Evolutionary conservation across 352 stramenopile species (phyloP).

Genomic region (Lagenidium sp.): DNA sequence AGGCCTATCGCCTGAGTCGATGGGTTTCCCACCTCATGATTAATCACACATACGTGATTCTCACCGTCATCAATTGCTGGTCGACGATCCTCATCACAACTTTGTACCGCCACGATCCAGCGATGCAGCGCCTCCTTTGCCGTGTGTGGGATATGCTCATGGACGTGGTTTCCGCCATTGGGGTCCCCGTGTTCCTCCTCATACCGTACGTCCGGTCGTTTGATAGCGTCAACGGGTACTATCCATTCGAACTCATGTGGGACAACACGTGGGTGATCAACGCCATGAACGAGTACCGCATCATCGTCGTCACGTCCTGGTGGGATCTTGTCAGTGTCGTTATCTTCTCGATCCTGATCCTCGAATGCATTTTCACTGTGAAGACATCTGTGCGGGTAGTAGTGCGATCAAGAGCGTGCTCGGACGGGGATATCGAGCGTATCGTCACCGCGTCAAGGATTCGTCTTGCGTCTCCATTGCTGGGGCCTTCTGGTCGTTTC

Average conservation of each 20-base stretch:
- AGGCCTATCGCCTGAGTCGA: neutral
- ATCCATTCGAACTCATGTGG: neutral
- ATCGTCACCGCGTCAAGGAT: no score
- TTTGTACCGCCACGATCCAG: neutral
- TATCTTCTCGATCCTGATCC: neutral
- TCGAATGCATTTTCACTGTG: neutral
- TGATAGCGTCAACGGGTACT: neutral
- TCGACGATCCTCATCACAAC: neutral
- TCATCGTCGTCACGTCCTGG: neutral
- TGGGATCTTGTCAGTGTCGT: neutral
- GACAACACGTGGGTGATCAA: neutral
- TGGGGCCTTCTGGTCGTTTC: no score
- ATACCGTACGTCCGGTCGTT: neutral
- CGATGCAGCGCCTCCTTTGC: neutral
- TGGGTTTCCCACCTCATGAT: conserved; percentile 7
- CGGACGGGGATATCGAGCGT: no score
- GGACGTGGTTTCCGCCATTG: conserved; percentile 5
- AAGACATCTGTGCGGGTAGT: no score
- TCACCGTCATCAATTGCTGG: conserved; percentile 9
- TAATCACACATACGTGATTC: conserved; percentile 6
- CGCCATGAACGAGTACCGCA: conserved; percentile 5
- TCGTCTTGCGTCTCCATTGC: no score
- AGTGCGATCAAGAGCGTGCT: no score
- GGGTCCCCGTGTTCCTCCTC: conserved; percentile 3
- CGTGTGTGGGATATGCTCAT: conserved; percentile 4